Conservation (phyloP, 441 rosid species). For the Capsella rubella region DNA sequence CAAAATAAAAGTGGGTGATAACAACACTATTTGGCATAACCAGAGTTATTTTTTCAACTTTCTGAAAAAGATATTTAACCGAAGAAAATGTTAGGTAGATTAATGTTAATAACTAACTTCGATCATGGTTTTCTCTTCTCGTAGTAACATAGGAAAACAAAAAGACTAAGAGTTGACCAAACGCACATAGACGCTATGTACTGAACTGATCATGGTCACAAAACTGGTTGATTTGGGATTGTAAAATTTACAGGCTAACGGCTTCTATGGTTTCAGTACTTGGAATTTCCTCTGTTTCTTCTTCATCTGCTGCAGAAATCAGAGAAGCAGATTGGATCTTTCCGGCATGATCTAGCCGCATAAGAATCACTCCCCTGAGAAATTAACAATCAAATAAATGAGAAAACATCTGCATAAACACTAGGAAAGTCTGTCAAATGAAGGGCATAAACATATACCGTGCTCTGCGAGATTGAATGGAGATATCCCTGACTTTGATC, state of each 20-base stretch:
- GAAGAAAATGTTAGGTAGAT: conserved; percentile 1
- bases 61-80: neutral
- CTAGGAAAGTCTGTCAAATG: neutral
- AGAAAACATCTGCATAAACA: neutral
- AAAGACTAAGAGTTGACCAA: conserved; percentile 21
- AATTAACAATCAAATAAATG: conserved; percentile 12
- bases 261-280: conserved; percentile 25
- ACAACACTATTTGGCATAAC: neutral
- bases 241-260: conserved; percentile 36
- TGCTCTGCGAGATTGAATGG: conserved; percentile 89
- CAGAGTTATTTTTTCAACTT: conserved; percentile 10
- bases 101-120: conserved; percentile 18
- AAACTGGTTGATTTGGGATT: conserved; percentile 3
- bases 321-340: conserved; percentile 94
- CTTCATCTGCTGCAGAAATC: conserved; percentile 67
- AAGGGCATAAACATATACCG: conserved; percentile 50
- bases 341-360: conserved; percentile 89
- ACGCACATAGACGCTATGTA: conserved; percentile 29
- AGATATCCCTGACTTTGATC: conserved; percentile 91
- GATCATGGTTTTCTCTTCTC: conserved; percentile 29
- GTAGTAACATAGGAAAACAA: conserved; percentile 10
- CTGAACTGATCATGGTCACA: conserved; percentile 17
- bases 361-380: conserved; percentile 88
- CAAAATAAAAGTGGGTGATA: conserved; percentile 4
- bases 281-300: conserved; percentile 46